phyloP scores from a whole-genome alignment of 352 stramenopile genomes.

The Pythium pyrilobum region DNA sequence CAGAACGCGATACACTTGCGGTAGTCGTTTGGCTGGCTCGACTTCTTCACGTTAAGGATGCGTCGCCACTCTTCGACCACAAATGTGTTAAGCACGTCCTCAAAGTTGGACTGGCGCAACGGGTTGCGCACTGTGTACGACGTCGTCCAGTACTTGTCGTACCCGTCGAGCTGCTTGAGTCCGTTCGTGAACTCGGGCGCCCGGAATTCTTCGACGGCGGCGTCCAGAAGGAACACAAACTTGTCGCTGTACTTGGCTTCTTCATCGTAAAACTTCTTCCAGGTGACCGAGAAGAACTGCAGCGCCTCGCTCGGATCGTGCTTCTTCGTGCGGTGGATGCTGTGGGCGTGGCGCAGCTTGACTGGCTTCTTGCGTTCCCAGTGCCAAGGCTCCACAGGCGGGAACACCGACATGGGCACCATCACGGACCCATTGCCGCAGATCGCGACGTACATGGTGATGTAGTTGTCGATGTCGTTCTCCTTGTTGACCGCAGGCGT shows the following conservation, averaged over 20 bases:
- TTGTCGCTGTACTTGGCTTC: conserved; percentile 86
- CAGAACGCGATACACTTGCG: conserved; percentile 85
- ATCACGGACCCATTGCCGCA: conserved; percentile 84
- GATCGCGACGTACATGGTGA: conserved; percentile 83
- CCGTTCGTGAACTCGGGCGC: conserved; percentile 61
- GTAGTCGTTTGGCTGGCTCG: conserved; percentile 81
- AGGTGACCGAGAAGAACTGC: conserved; percentile 84
- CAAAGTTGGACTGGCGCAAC: conserved; percentile 65
- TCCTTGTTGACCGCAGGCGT: conserved; percentile 2
- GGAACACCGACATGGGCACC: conserved; percentile 83
- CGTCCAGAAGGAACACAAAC: conserved; percentile 74
- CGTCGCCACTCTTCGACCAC: conserved; percentile 70
- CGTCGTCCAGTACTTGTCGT: conserved; percentile 83
- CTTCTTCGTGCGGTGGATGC: conserved; percentile 64
- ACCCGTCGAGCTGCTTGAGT: conserved; percentile 70
- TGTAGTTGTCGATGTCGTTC: conserved; percentile 44
- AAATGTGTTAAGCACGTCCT: conserved; percentile 62
- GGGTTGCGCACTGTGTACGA: conserved; percentile 72
- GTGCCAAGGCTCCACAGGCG: conserved; percentile 69
- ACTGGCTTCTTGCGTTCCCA: conserved; percentile 84
- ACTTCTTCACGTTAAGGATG: conserved; percentile 79
- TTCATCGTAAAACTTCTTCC: conserved; percentile 87
- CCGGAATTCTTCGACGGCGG: conserved; percentile 58
- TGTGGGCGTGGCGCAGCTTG: conserved; percentile 79
- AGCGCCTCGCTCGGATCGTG: conserved; percentile 70